Percentiles rank a stretch among this genome's conserved stretches.
Evolutionary conservation across 2,329 filamentous ascomycete species (phyloP).

Genomic region (Aspergillus thermomutatus): DNA sequence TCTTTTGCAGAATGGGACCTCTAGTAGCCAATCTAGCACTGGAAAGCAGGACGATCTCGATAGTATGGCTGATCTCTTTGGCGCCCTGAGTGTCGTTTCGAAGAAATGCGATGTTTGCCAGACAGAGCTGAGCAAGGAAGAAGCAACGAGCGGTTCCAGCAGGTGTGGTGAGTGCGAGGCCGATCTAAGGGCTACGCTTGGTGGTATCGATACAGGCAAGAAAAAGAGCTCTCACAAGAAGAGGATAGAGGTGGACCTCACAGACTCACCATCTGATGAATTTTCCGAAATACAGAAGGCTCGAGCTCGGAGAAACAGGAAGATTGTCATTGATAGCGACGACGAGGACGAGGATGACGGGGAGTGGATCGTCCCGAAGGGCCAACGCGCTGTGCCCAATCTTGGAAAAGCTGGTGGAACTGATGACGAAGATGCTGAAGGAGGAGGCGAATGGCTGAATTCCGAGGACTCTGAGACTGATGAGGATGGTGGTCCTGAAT

Average conservation of each 20-base stretch:
- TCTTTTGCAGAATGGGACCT: slow-evolving; percentile 60
- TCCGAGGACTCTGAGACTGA: slow-evolving; percentile 64
- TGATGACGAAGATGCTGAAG: slow-evolving; percentile 86
- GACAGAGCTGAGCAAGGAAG: slow-evolving; percentile 58
- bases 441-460: slow-evolving; percentile 74
- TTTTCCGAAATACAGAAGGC: slow-evolving; percentile 17
- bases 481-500: slow-evolving; percentile 31
- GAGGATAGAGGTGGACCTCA: slow-evolving; percentile 32
- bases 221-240: slow-evolving; percentile 43
- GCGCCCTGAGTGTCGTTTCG: slow-evolving; percentile 71
- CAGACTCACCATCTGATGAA: slow-evolving; percentile 23
- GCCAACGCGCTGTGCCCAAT: slow-evolving; percentile 57
- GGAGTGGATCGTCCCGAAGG: slow-evolving; percentile 74
- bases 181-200: slow-evolving; percentile 63
- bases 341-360: slow-evolving; percentile 64
- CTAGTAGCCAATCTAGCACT: slow-evolving; percentile 48
- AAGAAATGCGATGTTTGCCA: slow-evolving; percentile 85
- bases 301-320: slow-evolving; percentile 38
- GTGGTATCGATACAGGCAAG: slow-evolving; percentile 33
- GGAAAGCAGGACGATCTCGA: slow-evolving; percentile 67
- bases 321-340: slow-evolving; percentile 51
- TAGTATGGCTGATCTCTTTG: slow-evolving; percentile 79
- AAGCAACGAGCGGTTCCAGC: slow-evolving; percentile 51
- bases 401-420: slow-evolving; percentile 76
- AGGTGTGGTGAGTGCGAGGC: slow-evolving; percentile 71